Conservation (phyloP, 768 basidiomycete species). For the Amanita pallidorosea region DNA sequence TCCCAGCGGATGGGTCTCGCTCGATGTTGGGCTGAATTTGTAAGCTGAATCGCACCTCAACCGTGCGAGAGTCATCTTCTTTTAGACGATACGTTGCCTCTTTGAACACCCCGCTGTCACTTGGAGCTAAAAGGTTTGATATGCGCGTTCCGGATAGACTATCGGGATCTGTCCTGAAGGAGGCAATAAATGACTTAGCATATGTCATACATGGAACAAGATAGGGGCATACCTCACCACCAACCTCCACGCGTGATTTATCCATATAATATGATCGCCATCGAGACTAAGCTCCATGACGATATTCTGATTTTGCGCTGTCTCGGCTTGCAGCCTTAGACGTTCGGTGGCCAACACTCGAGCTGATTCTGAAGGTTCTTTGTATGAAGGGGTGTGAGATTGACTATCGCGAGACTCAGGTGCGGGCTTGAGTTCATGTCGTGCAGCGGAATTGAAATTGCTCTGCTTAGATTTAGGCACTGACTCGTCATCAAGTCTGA, state of each 20-base stretch:
- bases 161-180: conserved; percentile 67
- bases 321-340: conserved; percentile 82
- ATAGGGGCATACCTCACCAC: conserved; percentile 67
- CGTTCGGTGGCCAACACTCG: conserved; percentile 84
- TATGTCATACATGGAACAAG: neutral
- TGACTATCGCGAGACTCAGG: conserved; percentile 22
- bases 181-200: neutral
- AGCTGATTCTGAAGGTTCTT: conserved; percentile 61
- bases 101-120: conserved; percentile 74
- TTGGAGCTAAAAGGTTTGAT: conserved; percentile 68
- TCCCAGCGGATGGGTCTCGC: conserved; percentile 40
- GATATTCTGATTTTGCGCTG: conserved; percentile 91
- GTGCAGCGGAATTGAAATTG: conserved; percentile 40
- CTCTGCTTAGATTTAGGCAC: conserved; percentile 38
- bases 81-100: conserved; percentile 79
- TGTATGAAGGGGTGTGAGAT: conserved; percentile 19
- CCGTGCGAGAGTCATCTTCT: conserved; percentile 88
- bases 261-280: conserved; percentile 91
- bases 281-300: conserved; percentile 92
- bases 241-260: conserved; percentile 91
- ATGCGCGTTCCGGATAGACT: conserved; percentile 71
- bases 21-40: conserved; percentile 58
- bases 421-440: conserved; percentile 49
- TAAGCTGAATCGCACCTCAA: conserved; percentile 85
- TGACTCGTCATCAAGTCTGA: conserved; percentile 37